phyloP scores from a whole-genome alignment of 495 filamentous ascomycete genomes.

The Podospora comata region DNA sequence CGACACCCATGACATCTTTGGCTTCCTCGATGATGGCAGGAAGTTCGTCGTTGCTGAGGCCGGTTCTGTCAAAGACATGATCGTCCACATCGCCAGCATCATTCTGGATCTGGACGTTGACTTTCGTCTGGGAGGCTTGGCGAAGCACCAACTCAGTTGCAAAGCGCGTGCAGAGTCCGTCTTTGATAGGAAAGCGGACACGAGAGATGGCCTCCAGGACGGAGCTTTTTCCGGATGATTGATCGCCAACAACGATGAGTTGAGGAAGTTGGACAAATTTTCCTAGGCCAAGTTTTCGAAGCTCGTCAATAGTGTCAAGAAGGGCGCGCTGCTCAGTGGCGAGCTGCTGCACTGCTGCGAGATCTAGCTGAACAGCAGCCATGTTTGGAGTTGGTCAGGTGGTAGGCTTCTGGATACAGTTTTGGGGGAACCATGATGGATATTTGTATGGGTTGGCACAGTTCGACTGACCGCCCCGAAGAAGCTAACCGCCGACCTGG shows the following conservation, averaged over 20 bases:
- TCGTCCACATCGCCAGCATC: neutral
- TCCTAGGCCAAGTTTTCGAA: constrained; percentile 12
- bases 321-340: constrained; percentile 10
- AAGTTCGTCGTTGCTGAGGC: constrained; percentile 38
- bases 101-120: constrained; percentile 39
- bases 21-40: constrained; percentile 45
- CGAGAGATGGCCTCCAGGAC: constrained; percentile 66
- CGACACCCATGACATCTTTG: constrained; percentile 38
- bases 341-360: neutral
- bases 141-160: constrained; percentile 56
- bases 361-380: neutral
- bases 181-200: constrained; percentile 55
- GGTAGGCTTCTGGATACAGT: too few relatives aligned
- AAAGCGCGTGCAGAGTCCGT: constrained; percentile 53
- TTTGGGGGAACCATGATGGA: too few relatives aligned
- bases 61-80: constrained; percentile 18
- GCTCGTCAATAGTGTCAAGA: constrained; percentile 16
- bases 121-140: constrained; percentile 26
- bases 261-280: constrained; percentile 15
- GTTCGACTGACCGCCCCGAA: too few relatives aligned
- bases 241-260: constrained; percentile 21
- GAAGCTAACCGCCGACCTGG: too few relatives aligned
- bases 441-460: too few relatives aligned
- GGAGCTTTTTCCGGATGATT: constrained; percentile 63
- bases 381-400: neutral